These are phyloP conservation scores for Gamarada debralockiae DNA, from an alignment of 495 filamentous ascomycete species.

Conservation along the genomic window DNA sequence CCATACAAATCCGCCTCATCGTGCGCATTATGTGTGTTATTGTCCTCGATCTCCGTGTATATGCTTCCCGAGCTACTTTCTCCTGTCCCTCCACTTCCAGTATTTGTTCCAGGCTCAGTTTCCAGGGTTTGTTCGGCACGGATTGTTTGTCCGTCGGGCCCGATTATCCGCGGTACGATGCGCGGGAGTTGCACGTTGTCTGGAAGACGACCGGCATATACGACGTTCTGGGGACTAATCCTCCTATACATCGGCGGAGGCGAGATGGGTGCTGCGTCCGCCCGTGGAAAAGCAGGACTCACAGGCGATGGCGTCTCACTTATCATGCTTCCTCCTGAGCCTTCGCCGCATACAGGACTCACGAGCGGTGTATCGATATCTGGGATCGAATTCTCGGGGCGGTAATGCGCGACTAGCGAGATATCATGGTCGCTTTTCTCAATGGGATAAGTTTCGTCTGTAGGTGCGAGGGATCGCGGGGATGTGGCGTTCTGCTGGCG, in stretches of 20 bases:
- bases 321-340: conserved; percentile 4
- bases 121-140: conserved; percentile 18
- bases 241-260: conserved; percentile 35
- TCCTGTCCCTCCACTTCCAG: not conserved
- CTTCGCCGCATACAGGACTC: conserved; percentile 7
- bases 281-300: conserved; percentile 13
- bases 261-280: conserved; percentile 17
- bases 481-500: conserved; percentile 33
- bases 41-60: conserved; percentile 42
- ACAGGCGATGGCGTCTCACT: conserved; percentile 16
- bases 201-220: conserved; percentile 48
- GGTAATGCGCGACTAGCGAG: conserved; percentile 34
- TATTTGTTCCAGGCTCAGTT: conserved; percentile 23
- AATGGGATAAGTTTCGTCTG: conserved; percentile 15
- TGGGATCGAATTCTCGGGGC: conserved; percentile 15
- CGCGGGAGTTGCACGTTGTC: conserved; percentile 42
- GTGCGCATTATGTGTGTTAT: not conserved
- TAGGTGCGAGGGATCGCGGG: conserved; percentile 22
- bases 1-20: conserved; percentile 16
- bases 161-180: conserved; percentile 34
- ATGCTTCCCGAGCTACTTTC: conserved; percentile 38
- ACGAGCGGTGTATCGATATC: conserved; percentile 14
- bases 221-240: conserved; percentile 43
- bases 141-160: conserved; percentile 27
- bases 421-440: conserved; percentile 37